Evolutionary conservation across 441 rosid species (phyloP), one percentile per base, ranked within the genome.

Genomic region (Gossypium davidsonii): DNA sequence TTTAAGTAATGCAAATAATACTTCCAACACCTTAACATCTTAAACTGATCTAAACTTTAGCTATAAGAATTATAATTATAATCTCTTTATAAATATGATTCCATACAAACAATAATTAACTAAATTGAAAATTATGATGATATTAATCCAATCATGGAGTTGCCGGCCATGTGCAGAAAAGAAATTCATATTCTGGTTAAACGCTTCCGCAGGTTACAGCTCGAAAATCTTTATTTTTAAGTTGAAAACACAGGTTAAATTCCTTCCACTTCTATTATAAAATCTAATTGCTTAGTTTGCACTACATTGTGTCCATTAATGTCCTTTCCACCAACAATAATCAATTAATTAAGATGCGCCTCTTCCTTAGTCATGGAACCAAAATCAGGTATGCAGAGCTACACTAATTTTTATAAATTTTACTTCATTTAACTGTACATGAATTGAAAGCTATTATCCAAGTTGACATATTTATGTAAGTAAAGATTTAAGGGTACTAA

Each of bases 391-490:
- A 26, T 26, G 28, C 3, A 26, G 4, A 0, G 28, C 28, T 26
- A 3, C 31, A 26, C 31, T 28, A 28, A 28, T 28, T 28, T 28
- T 28, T 21, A 3, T 28, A 28, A 28, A 3, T 28, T 3, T 28
- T 28, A 3, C 31, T 28, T 28, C 0, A 26, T 26, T 3, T 26
- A 28, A 28, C 5, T 28, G 31, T 28, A 28, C 31, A 28, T 28
- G 20, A 15, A 2, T 52, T 17, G 21, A 42, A 65, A 57, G 68
- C 3, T 20, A 58, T 46, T 46, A 49, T n/a, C 51, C 31, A 20
- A 49, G 69, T 66, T 51, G 69, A 31, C 72, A 72, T 55, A 58
- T 72, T 63, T 26, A 17, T 52, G 23, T 25, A 8, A 17, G 12
- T 25, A 34, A 11, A 23, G 11, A 72, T 52, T 72, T 66, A 64